A percentile compares a stretch with the other conserved stretches of the same genome.
Evolutionary conservation across 768 basidiomycete genomes (phyloP).

Genomic region (Mycena olivaceomarginata): DNA sequence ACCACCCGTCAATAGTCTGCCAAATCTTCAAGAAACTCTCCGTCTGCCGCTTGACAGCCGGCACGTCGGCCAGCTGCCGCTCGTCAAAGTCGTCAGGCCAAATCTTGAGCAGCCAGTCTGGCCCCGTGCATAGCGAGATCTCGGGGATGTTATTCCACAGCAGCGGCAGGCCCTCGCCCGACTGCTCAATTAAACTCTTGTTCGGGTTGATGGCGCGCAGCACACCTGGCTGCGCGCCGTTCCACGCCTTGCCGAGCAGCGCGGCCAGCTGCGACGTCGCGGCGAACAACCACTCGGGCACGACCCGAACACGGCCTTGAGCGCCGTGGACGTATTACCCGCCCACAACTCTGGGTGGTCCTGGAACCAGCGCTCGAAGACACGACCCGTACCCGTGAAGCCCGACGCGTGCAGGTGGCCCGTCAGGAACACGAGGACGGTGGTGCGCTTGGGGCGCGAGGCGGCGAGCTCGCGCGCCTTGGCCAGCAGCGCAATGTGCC

Average conservation of each 20-base stretch:
- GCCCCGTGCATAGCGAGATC: constrained; percentile 1
- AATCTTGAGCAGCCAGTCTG: constrained; percentile 9
- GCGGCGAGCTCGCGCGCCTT: constrained; percentile 3
- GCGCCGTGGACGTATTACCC: constrained; percentile 10
- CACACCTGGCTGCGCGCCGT: constrained; percentile 2
- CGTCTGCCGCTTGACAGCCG: constrained; percentile 1
- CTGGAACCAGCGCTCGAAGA: background rate
- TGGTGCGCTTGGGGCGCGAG: background rate
- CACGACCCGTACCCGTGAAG: constrained; percentile 1
- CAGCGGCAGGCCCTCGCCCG: constrained; percentile 12
- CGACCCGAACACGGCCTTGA: background rate
- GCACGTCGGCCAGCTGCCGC: background rate
- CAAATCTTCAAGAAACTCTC: constrained; percentile 11
- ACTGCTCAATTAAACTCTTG: constrained; percentile 2
- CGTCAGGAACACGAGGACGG: constrained; percentile 8
- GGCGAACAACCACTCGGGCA: constrained; percentile 12
- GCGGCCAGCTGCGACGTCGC: constrained; percentile 11
- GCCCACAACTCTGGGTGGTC: constrained; percentile 6
- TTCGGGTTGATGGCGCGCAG: constrained; percentile 6
- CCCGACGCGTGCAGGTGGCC: background rate
- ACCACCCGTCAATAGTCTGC: constrained; percentile 6
- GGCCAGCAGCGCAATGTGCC: constrained; percentile 12
- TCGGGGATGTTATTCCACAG: background rate
- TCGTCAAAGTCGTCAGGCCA: background rate
- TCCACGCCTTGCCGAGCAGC: background rate